Conservation (phyloP, 352 stramenopile genomes). For the Phytophthora gonapodyides region DNA sequence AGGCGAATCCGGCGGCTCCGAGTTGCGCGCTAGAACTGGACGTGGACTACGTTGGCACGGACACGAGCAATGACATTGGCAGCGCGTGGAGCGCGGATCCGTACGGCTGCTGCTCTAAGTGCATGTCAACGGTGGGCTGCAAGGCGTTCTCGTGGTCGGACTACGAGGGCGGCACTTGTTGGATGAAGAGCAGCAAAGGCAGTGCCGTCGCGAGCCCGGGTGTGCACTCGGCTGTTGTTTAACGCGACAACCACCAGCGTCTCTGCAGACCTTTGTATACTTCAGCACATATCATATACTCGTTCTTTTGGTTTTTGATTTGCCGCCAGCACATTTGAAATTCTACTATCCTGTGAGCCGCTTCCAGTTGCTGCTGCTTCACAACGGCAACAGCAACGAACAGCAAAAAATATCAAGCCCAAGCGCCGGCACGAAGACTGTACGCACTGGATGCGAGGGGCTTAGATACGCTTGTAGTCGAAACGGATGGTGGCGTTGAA, state of each 20-base stretch:
- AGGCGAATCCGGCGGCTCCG: conserved; percentile 22
- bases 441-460: too few relatives aligned
- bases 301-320: too few relatives aligned
- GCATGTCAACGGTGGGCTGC: conserved; percentile 25
- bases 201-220: not conserved
- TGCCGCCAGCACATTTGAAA: too few relatives aligned
- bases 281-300: too few relatives aligned
- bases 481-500: not conserved
- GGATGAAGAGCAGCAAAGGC: conserved; percentile 53
- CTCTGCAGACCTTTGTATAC: too few relatives aligned
- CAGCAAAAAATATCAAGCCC: too few relatives aligned
- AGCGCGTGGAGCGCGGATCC: conserved; percentile 19
- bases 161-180: conserved; percentile 51
- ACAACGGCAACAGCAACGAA: too few relatives aligned
- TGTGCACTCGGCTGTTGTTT: conserved; percentile 23
- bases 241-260: not conserved
- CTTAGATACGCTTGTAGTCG: too few relatives aligned
- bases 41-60: conserved; percentile 33
- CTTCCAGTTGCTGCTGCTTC: too few relatives aligned
- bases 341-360: too few relatives aligned
- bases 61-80: conserved; percentile 19
- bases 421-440: too few relatives aligned
- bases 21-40: conserved; percentile 37
- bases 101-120: conserved; percentile 39
- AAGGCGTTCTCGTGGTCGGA: conserved; percentile 48